phyloP scores from a whole-genome alignment of 331 rosid species.

The Malus hybrid region DNA sequence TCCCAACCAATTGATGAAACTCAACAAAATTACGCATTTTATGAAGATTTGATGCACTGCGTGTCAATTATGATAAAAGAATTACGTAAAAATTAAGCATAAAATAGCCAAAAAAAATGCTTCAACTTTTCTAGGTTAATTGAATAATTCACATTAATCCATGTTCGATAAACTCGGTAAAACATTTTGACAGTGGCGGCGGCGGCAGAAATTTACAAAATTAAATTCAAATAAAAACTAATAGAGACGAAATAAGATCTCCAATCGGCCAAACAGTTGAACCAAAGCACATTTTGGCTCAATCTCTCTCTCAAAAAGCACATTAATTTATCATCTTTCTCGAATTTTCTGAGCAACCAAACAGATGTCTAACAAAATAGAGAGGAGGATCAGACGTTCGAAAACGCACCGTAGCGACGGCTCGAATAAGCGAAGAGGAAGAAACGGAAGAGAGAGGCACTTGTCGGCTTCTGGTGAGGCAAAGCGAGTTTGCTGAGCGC shows the following conservation, averaged over 20 bases:
- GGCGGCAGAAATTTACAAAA: background rate
- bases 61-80: background rate
- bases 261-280: background rate
- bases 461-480: slow-evolving; percentile 9
- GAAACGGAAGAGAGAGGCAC: slow-evolving; percentile 1
- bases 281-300: background rate
- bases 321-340: background rate
- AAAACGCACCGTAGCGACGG: slow-evolving; percentile 42
- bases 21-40: background rate
- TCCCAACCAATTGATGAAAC: background rate
- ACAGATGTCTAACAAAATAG: background rate
- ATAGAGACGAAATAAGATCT: background rate
- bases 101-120: background rate
- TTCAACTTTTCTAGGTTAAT: background rate
- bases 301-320: background rate
- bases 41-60: background rate
- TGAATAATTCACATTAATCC: background rate
- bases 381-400: background rate
- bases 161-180: background rate
- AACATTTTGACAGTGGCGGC: background rate
- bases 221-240: background rate
- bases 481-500: slow-evolving; percentile 38
- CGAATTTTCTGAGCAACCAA: background rate
- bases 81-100: background rate
- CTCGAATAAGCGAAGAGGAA: slow-evolving; percentile 26